Evolutionary conservation across 2,329 filamentous ascomycete species (phyloP), one percentile per base, ranked within the genome.

Genomic region (Pseudonectria foliicola): DNA sequence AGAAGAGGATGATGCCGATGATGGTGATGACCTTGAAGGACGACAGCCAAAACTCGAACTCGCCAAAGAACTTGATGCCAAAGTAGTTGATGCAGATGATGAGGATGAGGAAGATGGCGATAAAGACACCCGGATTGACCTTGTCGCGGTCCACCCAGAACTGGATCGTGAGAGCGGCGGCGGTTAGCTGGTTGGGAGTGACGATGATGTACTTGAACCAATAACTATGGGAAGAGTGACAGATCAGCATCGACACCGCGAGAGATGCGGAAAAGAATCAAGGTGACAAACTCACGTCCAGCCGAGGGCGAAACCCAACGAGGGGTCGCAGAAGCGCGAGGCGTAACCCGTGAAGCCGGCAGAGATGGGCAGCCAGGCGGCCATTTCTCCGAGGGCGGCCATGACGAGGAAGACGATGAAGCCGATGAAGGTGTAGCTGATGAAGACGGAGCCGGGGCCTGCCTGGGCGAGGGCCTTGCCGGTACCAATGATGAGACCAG

Each of bases 131-230:
- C 0, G 85, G 80, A 52, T 90, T 89, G 37, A 90, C 69, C 29
- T 62, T 66, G 0, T 82, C 72, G 18, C 74, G 63, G 2, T 68
- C 57, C 10, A 85, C 63, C 86, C 87, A 93, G 51, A 79, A 88
- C 47, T 82, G 77, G 38, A 93, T 82, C 38, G 90, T 82, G 25
- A 93, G 62, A 5, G 84, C 76, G n/a, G 74, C 77, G 18, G 86
- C 86, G 1, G 85, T 92, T 26, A 93, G 66, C 56, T 93, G 85
- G 53, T 92, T 92, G 1, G 87, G 85, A 1, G 84, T 88, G 32
- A 85, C 74, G 51, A 93, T 89, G 56, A 92, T 85, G 58, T 92
- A 92, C 76, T 89, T 73, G 62, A 80, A 73, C 73, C 77, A 85
- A 47, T 72, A 72, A 27, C 68, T 70, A 36, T 6, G 21, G 6